A percentile compares a stretch with the other conserved stretches of the same genome.
phyloP scores from a whole-genome alignment of 176 grass and related monocot species.

The Tillandsia leiboldiana region DNA sequence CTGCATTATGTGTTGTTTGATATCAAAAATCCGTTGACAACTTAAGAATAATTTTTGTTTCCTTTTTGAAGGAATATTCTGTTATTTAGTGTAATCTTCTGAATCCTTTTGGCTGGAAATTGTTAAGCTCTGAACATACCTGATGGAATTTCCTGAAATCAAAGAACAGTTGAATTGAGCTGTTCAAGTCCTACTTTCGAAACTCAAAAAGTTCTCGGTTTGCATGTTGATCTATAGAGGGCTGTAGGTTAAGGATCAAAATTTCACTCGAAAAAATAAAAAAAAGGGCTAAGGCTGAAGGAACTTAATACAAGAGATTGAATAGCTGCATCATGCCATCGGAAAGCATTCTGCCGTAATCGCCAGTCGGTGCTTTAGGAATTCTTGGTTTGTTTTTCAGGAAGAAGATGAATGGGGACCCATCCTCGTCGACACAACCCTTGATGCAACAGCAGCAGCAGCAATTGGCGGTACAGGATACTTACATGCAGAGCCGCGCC shows the following conservation, averaged over 20 bases:
- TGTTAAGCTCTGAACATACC: too few species aligned
- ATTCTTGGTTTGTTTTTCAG: conserved; percentile 26
- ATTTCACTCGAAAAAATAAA: not conserved
- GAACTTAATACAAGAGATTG: not conserved
- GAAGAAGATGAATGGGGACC: conserved; percentile 87
- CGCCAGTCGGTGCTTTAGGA: not conserved
- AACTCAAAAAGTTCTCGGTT: not conserved
- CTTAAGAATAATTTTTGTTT: too few species aligned
- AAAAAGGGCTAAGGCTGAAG: too few species aligned
- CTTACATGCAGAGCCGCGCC: conserved; percentile 90
- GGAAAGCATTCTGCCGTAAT: not conserved
- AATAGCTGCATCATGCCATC: not conserved
- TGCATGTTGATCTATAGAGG: not conserved
- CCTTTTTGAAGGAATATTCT: too few species aligned
- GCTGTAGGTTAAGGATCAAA: not conserved
- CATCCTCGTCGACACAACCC: conserved; percentile 66
- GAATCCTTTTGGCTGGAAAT: too few species aligned
- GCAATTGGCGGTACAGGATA: conserved; percentile 79
- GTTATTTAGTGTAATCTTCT: too few species aligned
- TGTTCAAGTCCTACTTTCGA: too few species aligned
- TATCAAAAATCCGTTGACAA: too few species aligned
- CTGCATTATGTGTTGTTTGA: too few species aligned
- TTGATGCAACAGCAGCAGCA: conserved; percentile 72
- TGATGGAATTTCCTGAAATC: too few species aligned
- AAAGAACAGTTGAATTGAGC: too few species aligned